Base-by-base conservation (phyloP, 768 basidiomycete species). In the Chalciporus pseudorubinellus region DNA sequence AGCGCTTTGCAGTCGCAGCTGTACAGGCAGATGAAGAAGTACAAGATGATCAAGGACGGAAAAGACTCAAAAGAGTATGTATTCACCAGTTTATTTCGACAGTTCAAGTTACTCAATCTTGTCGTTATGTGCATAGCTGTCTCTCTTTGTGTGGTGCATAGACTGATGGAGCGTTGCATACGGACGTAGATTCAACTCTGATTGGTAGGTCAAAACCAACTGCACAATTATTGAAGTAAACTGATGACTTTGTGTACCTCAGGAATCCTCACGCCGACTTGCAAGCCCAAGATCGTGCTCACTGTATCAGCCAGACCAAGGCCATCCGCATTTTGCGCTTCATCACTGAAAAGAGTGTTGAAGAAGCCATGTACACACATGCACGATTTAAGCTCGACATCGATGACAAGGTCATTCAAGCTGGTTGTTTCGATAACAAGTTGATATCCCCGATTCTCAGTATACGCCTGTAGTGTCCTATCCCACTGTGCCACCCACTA, bases 251-350 rank as follows among this genome's bases (percentile, higher is more conserved):
- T 12, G 11, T 53, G 24, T 19, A 41, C 21, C 40, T 7, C 58
- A 86, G 87, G 94, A 99, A 98, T 74, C 95, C 95, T 42, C 95
- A 98, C 61, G 95, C 97, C 45, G 95, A 99, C 85, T 74, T 98
- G 55, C 97, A 99, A 71, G 97, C 97, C 12, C 97, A 99, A 70
- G 95, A 99, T 83, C 92, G 95, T 78, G 92, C 92, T 11, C 95
- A 99, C 79, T 95, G 97, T 81, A 99, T 99, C 63, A 95, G 97
- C 52, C 97, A 99, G 67, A 99, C 97, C 52, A 95, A 95, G 71
- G 90, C 94, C 40, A 95, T 99, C 18, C 85, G 95, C 28, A 98
- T 99, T 57, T 77, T 98, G 57, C 85, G 95, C 55, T 91, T 99
- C 70, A 95, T 99, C 67, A 97, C 95, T 4, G 92, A 97, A 70